Conservation (phyloP, 306 rosid species). For the Casuarina cunninghamiana region DNA sequence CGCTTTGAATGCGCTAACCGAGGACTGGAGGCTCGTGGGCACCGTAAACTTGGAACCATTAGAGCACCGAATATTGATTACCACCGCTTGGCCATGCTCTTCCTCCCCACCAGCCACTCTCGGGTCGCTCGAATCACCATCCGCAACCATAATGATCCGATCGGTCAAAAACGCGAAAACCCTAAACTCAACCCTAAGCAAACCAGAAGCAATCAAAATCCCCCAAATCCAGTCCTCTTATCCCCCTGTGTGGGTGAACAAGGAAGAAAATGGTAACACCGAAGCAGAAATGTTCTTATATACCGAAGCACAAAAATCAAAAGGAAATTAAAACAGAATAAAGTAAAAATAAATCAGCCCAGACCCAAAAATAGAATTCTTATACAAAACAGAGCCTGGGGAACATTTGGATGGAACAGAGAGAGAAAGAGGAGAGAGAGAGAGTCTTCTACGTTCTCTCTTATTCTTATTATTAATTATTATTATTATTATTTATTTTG, state of each 20-base stretch:
- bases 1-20: constrained; percentile 42
- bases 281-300: background rate
- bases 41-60: constrained; percentile 48
- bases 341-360: background rate
- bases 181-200: constrained; percentile 31
- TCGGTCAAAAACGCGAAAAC: constrained; percentile 21
- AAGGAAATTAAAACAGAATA: background rate
- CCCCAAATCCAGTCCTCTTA: background rate
- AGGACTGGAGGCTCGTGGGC: constrained; percentile 27
- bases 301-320: background rate
- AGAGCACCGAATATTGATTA: constrained; percentile 43
- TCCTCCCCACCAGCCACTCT: constrained; percentile 30
- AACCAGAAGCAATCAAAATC: background rate
- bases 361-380: background rate
- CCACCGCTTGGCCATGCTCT: constrained; percentile 21
- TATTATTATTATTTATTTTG: background rate
- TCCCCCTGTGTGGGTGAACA: background rate
- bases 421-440: background rate
- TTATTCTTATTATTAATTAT: no score
- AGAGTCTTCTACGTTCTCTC: background rate
- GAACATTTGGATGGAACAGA: background rate
- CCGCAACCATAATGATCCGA: constrained; percentile 38
- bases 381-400: background rate
- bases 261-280: background rate
- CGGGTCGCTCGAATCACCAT: constrained; percentile 47